phyloP scores from a whole-genome alignment of 1,284 basidiomycete species.

The Cutaneotrichosporon cutaneum region DNA sequence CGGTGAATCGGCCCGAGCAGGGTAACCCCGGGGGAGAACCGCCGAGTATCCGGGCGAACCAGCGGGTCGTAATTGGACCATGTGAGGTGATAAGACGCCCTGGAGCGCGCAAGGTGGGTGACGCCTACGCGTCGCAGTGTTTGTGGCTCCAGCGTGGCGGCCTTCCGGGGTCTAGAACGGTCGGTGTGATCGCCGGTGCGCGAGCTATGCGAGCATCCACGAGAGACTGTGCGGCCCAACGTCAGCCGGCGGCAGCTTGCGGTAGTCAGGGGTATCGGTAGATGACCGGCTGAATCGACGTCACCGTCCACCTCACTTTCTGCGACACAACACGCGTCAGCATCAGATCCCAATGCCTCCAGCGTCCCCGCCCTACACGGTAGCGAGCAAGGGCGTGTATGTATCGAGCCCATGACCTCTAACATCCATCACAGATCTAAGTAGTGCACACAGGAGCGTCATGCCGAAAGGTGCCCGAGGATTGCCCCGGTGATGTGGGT shows the following conservation, averaged over 20 bases:
- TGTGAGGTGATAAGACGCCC: too few species aligned
- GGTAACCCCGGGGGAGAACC: not conserved
- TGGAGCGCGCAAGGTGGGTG: too few species aligned
- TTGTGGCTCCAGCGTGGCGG: too few species aligned
- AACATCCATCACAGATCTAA: too few species aligned
- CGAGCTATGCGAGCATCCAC: too few species aligned
- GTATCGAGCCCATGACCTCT: not conserved
- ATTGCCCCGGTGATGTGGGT: not conserved
- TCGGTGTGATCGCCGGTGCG: too few species aligned
- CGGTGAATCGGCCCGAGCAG: not conserved
- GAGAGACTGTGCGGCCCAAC: too few species aligned
- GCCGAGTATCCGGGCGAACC: not conserved
- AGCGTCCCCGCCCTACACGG: not conserved
- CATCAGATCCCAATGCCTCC: not conserved
- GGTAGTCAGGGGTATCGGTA: not conserved
- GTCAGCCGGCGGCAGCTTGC: not conserved
- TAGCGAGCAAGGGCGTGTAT: not conserved
- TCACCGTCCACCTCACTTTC: not conserved
- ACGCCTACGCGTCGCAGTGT: too few species aligned
- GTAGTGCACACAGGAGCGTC: too few species aligned
- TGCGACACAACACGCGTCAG: not conserved
- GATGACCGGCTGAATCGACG: conserved; percentile 5
- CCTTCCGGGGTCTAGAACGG: too few species aligned
- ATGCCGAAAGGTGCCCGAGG: not conserved
- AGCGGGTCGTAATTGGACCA: too few species aligned